Conservation (phyloP, 2,329 filamentous ascomycete genomes). For the Dendryphion nanum region DNA sequence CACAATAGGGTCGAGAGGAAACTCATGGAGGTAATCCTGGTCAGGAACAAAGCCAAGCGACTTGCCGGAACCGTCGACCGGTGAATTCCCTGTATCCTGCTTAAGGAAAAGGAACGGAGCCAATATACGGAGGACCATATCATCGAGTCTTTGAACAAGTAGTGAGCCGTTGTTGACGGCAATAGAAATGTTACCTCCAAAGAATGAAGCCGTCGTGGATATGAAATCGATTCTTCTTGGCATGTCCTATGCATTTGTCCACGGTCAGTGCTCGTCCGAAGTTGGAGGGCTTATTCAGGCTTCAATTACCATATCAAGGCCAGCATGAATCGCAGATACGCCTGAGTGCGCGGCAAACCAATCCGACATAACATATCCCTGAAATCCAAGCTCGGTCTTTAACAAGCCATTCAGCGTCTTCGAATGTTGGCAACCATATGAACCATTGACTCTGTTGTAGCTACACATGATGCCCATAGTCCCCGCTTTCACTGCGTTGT, state of each 20-base stretch:
- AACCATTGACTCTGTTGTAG: conserved; percentile 37
- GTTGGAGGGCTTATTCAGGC: conserved; percentile 8
- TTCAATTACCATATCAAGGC: conserved; percentile 49
- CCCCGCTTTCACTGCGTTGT: conserved; percentile 59
- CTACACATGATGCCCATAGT: conserved; percentile 61
- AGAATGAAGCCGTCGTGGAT: conserved; percentile 22
- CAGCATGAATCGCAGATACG: conserved; percentile 44
- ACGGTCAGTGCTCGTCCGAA: not conserved
- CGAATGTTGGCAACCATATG: conserved; percentile 32
- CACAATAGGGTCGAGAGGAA: conserved; percentile 33
- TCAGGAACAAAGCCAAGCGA: too few species aligned
- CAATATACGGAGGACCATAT: conserved; percentile 48
- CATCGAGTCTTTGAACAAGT: conserved; percentile 39
- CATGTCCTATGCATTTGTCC: too few species aligned
- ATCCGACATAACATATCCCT: conserved; percentile 44
- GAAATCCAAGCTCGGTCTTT: conserved; percentile 53
- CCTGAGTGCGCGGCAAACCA: conserved; percentile 47
- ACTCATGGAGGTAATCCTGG: conserved; percentile 36
- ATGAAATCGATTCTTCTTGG: conserved; percentile 27
- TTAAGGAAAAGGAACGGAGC: conserved; percentile 45
- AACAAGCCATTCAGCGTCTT: conserved; percentile 50
- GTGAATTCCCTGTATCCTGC: conserved; percentile 38
- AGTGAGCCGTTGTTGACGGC: conserved; percentile 43
- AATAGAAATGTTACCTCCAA: conserved; percentile 38
- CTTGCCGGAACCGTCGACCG: conserved; percentile 36